A percentile compares a stretch with the other conserved stretches of the same genome.
Evolutionary conservation across 257 asterid species (phyloP).

Genomic region (Craterostigma plantagineum): DNA sequence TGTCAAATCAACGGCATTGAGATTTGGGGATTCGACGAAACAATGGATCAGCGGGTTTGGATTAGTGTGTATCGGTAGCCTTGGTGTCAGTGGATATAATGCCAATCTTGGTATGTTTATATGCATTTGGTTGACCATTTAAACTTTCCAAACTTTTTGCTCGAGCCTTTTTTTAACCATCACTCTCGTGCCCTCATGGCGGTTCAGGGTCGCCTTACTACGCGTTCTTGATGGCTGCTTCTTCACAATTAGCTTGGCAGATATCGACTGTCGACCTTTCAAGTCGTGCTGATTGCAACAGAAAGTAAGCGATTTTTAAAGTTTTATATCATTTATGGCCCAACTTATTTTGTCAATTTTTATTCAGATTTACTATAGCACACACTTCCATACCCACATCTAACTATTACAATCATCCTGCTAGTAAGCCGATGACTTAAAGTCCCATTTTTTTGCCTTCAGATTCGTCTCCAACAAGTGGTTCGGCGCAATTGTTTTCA

Average conservation of each 20-base stretch:
- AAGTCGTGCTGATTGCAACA: slow-evolving; percentile 58
- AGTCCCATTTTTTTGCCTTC: slow-evolving; percentile 5
- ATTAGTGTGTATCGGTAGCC: slow-evolving; percentile 58
- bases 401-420: too few relatives aligned
- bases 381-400: background rate
- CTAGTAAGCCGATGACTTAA: background rate
- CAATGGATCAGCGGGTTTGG: slow-evolving; percentile 68
- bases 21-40: slow-evolving; percentile 75
- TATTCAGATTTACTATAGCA: background rate
- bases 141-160: too few relatives aligned
- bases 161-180: too few relatives aligned
- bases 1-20: slow-evolving; percentile 80
- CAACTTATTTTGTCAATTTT: background rate
- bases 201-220: slow-evolving; percentile 77
- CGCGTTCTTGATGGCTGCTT: slow-evolving; percentile 37
- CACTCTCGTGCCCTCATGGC: too few relatives aligned
- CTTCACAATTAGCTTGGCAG: slow-evolving; percentile 76
- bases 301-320: slow-evolving; percentile 30
- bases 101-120: slow-evolving; percentile 19
- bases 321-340: too few relatives aligned
- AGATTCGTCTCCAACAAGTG: slow-evolving; percentile 83
- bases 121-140: background rate
- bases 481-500: slow-evolving; percentile 68
- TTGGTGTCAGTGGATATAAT: slow-evolving; percentile 53
- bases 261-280: slow-evolving; percentile 57